Percentiles rank a stretch among this genome's conserved stretches.
phyloP scores from a whole-genome alignment of 768 basidiomycete genomes.

The Suillus sp. region DNA sequence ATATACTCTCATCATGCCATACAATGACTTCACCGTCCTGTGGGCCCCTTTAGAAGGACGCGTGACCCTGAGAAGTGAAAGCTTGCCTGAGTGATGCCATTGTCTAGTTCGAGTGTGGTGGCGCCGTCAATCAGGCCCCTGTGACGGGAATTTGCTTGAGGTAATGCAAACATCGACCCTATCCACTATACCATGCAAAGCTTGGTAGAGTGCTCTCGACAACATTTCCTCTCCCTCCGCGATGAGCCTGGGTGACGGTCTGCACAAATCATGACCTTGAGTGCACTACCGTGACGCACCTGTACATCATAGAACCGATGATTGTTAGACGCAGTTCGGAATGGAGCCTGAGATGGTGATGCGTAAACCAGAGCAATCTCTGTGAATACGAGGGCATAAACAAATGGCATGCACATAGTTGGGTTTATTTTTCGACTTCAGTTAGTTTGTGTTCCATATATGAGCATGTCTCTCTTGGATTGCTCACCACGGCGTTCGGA shows the following conservation, averaged over 20 bases:
- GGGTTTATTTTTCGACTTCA: not conserved
- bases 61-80: not conserved
- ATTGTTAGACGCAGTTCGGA: constrained; percentile 10
- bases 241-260: constrained; percentile 54
- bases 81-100: constrained; percentile 69
- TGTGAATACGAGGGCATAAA: constrained; percentile 15
- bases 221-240: constrained; percentile 75
- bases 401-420: constrained; percentile 8
- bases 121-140: constrained; percentile 79
- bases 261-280: constrained; percentile 10
- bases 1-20: constrained; percentile 78
- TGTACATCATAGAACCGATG: constrained; percentile 52
- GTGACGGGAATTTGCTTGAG: constrained; percentile 14
- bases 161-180: constrained; percentile 16
- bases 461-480: not conserved
- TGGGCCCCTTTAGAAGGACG: constrained; percentile 14
- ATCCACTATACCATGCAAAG: constrained; percentile 65
- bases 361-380: constrained; percentile 19
- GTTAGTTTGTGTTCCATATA: not conserved
- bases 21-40: constrained; percentile 79
- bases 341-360: constrained; percentile 34
- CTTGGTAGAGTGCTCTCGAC: constrained; percentile 73
- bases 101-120: constrained; percentile 78
- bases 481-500: not conserved
- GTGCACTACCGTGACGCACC: constrained; percentile 30